Percentiles rank a stretch among this genome's conserved stretches.
Conservation (phyloP, 352 stramenopile species). For the Globisporangium apiculatum region DNA sequence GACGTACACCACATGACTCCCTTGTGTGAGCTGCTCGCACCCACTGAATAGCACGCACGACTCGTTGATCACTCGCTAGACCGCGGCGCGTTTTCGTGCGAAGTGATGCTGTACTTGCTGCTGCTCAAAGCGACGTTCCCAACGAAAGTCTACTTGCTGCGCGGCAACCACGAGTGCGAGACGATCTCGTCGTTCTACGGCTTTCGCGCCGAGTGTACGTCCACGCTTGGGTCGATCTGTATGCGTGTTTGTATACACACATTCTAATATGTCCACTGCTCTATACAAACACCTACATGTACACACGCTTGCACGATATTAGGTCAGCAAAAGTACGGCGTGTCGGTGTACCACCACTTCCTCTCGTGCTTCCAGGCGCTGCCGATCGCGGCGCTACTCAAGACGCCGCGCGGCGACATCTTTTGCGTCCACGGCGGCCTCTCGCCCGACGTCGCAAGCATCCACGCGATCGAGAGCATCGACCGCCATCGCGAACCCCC, state of each 20-base stretch:
- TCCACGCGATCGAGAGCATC: conserved; percentile 50
- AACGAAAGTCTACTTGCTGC: conserved; percentile 55
- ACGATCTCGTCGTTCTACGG: conserved; percentile 84
- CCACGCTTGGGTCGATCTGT: not conserved
- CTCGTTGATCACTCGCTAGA: conserved; percentile 18
- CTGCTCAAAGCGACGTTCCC: conserved; percentile 59
- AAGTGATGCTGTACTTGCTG: conserved; percentile 77
- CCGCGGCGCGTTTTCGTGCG: conserved; percentile 70
- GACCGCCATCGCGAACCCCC: conserved; percentile 61
- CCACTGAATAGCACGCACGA: not conserved
- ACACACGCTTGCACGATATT: not conserved
- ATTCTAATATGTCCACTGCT: not conserved
- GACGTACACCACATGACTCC: too few relatives aligned
- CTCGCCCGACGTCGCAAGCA: conserved; percentile 40
- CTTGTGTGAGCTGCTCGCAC: not conserved
- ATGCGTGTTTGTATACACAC: not conserved
- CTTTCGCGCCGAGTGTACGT: conserved; percentile 70
- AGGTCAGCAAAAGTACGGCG: conserved; percentile 71
- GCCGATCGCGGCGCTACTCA: conserved; percentile 49
- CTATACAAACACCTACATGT: not conserved
- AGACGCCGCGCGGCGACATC: conserved; percentile 36
- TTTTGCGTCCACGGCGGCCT: conserved; percentile 72
- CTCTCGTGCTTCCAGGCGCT: conserved; percentile 72
- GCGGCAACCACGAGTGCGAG: conserved; percentile 82
- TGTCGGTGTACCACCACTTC: conserved; percentile 79